Percentiles rank a stretch among this genome's conserved stretches.
phyloP scores from a whole-genome alignment of 73 alveolate genomes.

The Uronychia setigera region DNA sequence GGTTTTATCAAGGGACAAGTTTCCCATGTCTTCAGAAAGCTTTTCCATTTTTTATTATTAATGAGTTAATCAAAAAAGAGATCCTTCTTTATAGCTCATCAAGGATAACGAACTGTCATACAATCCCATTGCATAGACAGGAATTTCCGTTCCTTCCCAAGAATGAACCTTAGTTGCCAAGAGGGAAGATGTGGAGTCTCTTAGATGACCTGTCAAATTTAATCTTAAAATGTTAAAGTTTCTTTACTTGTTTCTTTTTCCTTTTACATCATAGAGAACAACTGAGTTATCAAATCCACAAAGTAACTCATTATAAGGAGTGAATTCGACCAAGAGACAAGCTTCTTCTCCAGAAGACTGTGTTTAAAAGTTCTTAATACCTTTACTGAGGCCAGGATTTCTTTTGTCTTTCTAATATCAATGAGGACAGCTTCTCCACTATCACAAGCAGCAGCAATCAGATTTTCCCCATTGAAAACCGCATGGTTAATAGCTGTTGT shows the following conservation, averaged over 20 bases:
- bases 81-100: not conserved
- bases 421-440: not conserved
- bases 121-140: not conserved
- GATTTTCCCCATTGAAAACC: not conserved
- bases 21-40: too few species aligned
- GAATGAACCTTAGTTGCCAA: not conserved
- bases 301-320: not conserved
- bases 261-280: not conserved
- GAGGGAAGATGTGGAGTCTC: not conserved
- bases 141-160: not conserved
- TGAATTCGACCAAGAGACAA: not conserved
- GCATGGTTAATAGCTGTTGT: not conserved
- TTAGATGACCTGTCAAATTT: not conserved
- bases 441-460: not conserved
- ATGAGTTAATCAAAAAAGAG: not conserved
- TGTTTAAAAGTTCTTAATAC: not conserved
- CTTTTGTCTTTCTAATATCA: not conserved
- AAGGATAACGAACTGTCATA: not conserved
- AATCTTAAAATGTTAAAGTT: not conserved
- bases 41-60: too few species aligned
- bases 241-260: not conserved
- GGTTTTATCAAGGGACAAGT: too few species aligned
- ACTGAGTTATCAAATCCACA: not conserved
- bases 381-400: not conserved
- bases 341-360: not conserved